Evolutionary conservation across 805 yeast species (phyloP).

Genomic region (Candida ponderosae): DNA sequence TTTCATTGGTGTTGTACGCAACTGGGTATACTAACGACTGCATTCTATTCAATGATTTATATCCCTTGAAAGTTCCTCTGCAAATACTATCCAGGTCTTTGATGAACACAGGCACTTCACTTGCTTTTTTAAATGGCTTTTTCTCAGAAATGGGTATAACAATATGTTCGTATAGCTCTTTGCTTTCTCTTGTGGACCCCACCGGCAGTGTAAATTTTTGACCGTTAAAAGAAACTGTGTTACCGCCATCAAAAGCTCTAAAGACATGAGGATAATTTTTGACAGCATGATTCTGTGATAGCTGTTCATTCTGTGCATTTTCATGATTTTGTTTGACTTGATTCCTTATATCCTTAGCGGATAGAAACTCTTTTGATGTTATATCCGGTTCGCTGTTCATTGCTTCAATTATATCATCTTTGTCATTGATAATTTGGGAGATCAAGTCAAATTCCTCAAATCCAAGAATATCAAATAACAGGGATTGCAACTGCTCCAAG

Average conservation of each 20-base stretch:
- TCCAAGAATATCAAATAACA: constrained; percentile 75
- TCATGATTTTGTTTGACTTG: constrained; percentile 44
- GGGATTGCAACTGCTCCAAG: constrained; percentile 61
- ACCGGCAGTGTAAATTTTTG: constrained; percentile 71
- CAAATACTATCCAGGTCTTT: constrained; percentile 68
- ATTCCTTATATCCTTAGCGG: constrained; percentile 47
- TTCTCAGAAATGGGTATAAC: constrained; percentile 69
- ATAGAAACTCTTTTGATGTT: constrained; percentile 27
- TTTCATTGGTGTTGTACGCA: constrained; percentile 88
- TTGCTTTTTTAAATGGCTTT: constrained; percentile 27
- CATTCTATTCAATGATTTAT: constrained; percentile 72
- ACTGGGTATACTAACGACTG: constrained; percentile 89
- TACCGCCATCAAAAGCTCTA: constrained; percentile 59
- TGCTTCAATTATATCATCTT: constrained; percentile 21
- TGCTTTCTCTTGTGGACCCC: constrained; percentile 65
- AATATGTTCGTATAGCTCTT: constrained; percentile 69
- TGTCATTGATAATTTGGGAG: constrained; percentile 47
- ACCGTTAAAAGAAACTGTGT: constrained; percentile 71
- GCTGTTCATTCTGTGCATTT: constrained; percentile 37
- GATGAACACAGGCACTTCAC: constrained; percentile 46
- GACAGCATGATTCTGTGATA: constrained; percentile 37
- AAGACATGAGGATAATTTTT: constrained; percentile 82
- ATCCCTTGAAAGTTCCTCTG: constrained; percentile 75
- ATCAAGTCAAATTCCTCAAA: constrained; percentile 80
- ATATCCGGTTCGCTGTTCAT: constrained; percentile 12